Conservation (phyloP, 768 basidiomycete species). For the Psilocybe subaeruginosa region DNA sequence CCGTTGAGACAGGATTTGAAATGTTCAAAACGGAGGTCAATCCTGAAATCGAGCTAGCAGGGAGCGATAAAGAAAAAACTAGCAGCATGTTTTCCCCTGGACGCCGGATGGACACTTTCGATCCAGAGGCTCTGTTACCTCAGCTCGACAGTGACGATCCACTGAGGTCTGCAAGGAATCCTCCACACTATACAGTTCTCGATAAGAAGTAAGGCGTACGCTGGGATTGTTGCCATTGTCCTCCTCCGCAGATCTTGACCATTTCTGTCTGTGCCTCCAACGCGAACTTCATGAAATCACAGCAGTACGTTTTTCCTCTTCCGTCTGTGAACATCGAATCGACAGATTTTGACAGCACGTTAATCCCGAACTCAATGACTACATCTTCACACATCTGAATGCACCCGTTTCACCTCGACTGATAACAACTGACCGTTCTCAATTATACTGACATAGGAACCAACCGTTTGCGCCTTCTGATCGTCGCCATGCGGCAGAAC, state of each 20-base stretch:
- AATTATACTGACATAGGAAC: slow-evolving; percentile 38
- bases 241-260: slow-evolving; percentile 50
- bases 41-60: slow-evolving; percentile 10
- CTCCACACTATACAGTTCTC: slow-evolving; percentile 48
- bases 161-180: slow-evolving; percentile 60
- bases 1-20: slow-evolving; percentile 17
- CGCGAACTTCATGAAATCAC: slow-evolving; percentile 72
- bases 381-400: slow-evolving; percentile 50
- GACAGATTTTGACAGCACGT: slow-evolving; percentile 42
- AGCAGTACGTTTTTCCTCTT: slow-evolving; percentile 43
- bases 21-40: background rate
- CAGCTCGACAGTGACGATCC: slow-evolving; percentile 27
- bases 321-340: slow-evolving; percentile 1
- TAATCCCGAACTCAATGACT: slow-evolving; percentile 48
- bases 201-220: slow-evolving; percentile 31
- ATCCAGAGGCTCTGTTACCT: slow-evolving; percentile 36
- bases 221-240: background rate
- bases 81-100: background rate
- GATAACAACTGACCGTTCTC: background rate
- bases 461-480: slow-evolving; percentile 70
- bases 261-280: slow-evolving; percentile 64
- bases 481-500: slow-evolving; percentile 52
- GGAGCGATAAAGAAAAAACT: background rate
- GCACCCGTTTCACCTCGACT: background rate
- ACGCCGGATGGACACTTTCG: slow-evolving; percentile 20